Evolutionary conservation across 176 grass and related monocot species (phyloP), one percentile per base, ranked within the genome.

Genomic region (Phyllostachys edulis): DNA sequence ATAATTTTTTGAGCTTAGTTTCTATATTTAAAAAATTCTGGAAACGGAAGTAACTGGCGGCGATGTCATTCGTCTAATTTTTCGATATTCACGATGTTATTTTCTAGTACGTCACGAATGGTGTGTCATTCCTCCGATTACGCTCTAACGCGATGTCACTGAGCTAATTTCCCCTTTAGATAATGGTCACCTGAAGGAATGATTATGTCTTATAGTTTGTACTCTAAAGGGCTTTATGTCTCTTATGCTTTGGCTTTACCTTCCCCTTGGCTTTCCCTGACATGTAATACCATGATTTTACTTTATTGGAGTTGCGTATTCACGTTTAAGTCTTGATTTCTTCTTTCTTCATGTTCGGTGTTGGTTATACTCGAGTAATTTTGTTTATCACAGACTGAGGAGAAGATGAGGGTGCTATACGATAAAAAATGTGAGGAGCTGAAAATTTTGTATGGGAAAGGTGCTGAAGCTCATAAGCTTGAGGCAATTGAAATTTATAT

Each of bases 391-490:
- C 82, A 97, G 94, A 63, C 21, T 23, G 84, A 88, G 71, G 89
- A 97, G 77, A 86, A 87, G 46, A 65, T 97, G 76, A 87, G 89
- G 69, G n/a, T 41, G 62, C 46, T 67, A 13, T 88, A 97, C 71
- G 51, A 90, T 49, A 38, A 61, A 68, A 92, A 88, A 27, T 39
- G 39, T 6, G 38, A 86, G 52, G 81, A 78, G 15, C 71, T 84
- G 54, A 86, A 74, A 41, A 16, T 11, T 38, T 57, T 85, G 6
- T 68, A 77, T 15, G 75, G 67, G 0, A 86, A 15, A 61, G 91
- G 94, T 69, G 87, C 69, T 5, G 89, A 97, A 26, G 69, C 68
- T 40, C 73, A 88, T 11, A 93, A 92, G 69, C 63, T 91, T 14
- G 81, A 97, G 50, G 69, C 71, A 41, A 51, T 23, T 60, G 62